Percentiles rank a stretch among this genome's conserved stretches.
phyloP scores from a whole-genome alignment of 2,329 filamentous ascomycete genomes.

The Penicillium sclerotigenum region DNA sequence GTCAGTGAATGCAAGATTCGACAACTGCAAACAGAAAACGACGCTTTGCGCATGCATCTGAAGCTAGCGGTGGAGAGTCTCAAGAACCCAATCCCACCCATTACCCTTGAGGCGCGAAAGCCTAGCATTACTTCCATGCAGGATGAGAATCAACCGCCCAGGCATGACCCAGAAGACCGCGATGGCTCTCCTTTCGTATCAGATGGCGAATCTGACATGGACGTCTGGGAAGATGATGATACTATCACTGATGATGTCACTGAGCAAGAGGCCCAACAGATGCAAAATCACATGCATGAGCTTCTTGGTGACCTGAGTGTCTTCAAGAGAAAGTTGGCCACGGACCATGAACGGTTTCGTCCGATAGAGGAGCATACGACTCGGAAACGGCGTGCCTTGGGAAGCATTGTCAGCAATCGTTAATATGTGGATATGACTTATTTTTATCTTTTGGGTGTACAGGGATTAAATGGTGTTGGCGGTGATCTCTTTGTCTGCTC shows the following conservation, averaged over 20 bases:
- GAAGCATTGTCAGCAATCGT: conserved; percentile 29
- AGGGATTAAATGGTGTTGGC: conserved; percentile 16
- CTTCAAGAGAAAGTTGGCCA: conserved; percentile 81
- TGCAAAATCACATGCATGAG: conserved; percentile 81
- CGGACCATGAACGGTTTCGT: conserved; percentile 57
- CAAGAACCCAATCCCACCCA: conserved; percentile 79
- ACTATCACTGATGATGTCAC: conserved; percentile 48
- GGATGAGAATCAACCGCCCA: conserved; percentile 58
- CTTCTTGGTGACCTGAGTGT: conserved; percentile 75
- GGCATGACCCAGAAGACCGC: conserved; percentile 42
- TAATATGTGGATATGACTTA: conserved; percentile 13
- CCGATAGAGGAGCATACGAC: conserved; percentile 23
- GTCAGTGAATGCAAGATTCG: conserved; percentile 93
- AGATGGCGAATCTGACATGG: conserved; percentile 32
- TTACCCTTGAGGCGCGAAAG: conserved; percentile 33
- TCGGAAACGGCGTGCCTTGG: conserved; percentile 32
- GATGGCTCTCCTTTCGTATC: conserved; percentile 26
- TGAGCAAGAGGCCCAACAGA: conserved; percentile 53
- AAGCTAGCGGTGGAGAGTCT: conserved; percentile 80
- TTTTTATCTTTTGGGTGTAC: conserved; percentile 12
- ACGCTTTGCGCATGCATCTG: conserved; percentile 80
- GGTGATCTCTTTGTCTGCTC: conserved; percentile 13
- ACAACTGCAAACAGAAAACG: conserved; percentile 83
- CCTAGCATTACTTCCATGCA: conserved; percentile 45
- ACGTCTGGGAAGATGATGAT: conserved; percentile 50